Evolutionary conservation across 2,329 filamentous ascomycete species (phyloP).

Genomic region (Aspergillus flavus): DNA sequence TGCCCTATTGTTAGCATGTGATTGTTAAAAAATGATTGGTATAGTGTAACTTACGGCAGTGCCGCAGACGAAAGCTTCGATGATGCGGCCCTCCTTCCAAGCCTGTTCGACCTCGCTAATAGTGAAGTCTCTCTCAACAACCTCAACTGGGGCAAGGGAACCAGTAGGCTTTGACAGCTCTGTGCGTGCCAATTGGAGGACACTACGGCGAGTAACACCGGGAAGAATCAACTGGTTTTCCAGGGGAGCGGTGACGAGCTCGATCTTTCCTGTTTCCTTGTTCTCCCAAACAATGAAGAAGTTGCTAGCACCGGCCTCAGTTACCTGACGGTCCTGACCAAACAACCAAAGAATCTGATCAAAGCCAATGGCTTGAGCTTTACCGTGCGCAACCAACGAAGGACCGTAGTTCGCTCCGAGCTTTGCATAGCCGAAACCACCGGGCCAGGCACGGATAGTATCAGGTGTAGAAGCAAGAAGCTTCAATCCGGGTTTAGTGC

Average conservation of each 20-base stretch:
- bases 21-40: neutral
- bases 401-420: constrained; percentile 94
- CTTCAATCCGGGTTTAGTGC: constrained; percentile 52
- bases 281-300: constrained; percentile 81
- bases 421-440: constrained; percentile 90
- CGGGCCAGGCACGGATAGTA: constrained; percentile 88
- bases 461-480: constrained; percentile 79
- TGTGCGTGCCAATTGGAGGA: constrained; percentile 71
- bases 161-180: constrained; percentile 54
- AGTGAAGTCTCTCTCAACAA: constrained; percentile 81
- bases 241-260: constrained; percentile 82
- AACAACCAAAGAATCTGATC: constrained; percentile 96
- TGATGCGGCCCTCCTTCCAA: constrained; percentile 70
- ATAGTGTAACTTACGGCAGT: constrained; percentile 69
- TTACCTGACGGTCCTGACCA: constrained; percentile 74
- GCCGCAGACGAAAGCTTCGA: constrained; percentile 85
- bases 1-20: constrained; percentile 33
- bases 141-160: constrained; percentile 69
- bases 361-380: constrained; percentile 73
- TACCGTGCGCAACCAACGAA: constrained; percentile 73
- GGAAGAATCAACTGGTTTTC: constrained; percentile 83
- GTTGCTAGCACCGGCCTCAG: constrained; percentile 88
- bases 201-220: constrained; percentile 81
- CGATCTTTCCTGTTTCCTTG: constrained; percentile 58
- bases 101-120: constrained; percentile 78